phyloP scores from a whole-genome alignment of 345 rosid species.

The Camelina neglecta region DNA sequence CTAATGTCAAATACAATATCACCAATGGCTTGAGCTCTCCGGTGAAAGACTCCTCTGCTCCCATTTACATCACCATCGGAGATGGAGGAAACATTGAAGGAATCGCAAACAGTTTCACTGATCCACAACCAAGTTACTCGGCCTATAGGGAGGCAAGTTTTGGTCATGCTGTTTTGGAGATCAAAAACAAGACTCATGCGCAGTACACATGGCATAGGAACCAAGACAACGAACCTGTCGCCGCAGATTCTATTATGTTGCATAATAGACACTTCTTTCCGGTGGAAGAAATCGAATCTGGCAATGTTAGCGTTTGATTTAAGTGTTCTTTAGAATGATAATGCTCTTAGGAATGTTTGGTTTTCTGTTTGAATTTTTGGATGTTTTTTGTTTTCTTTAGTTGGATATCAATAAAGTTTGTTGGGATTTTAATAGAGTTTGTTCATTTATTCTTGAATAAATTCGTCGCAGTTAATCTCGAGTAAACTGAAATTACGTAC shows the following conservation, averaged over 20 bases:
- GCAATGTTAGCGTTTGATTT: not conserved
- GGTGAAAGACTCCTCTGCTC: constrained; percentile 55
- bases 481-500: not conserved
- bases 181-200: constrained; percentile 57
- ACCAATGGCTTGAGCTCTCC: constrained; percentile 56
- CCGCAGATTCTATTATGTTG: constrained; percentile 49
- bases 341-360: not conserved
- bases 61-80: constrained; percentile 65
- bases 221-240: constrained; percentile 54
- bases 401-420: not conserved
- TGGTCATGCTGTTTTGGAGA: constrained; percentile 61
- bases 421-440: not conserved
- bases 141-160: constrained; percentile 65
- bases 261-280: constrained; percentile 41
- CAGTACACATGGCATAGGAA: constrained; percentile 61
- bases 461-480: not conserved
- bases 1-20: constrained; percentile 56
- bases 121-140: constrained; percentile 60
- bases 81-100: constrained; percentile 87
- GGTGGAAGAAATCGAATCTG: not conserved
- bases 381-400: not conserved
- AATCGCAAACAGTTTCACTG: constrained; percentile 46
- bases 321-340: not conserved
- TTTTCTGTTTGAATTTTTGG: constrained; percentile 5
- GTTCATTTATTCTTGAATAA: not conserved